Percentiles rank a stretch among this genome's conserved stretches.
These are phyloP conservation scores for Leccinum uliginosum DNA, from an alignment of 768 basidiomycete species.

Conservation along the genomic window DNA sequence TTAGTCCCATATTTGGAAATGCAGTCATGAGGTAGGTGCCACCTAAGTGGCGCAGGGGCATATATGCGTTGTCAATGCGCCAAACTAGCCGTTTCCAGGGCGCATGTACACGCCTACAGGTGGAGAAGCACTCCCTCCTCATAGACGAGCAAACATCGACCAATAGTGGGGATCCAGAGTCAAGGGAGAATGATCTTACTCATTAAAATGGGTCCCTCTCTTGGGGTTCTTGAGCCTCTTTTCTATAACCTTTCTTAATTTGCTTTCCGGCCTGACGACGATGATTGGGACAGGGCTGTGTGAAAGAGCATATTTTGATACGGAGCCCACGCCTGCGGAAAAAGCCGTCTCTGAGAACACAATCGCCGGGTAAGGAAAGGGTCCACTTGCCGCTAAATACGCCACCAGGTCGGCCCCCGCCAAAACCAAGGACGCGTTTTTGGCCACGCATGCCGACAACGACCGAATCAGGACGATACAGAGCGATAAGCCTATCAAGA, in stretches of 20 bases:
- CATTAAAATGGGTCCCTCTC: slow-evolving; percentile 78
- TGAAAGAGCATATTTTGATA: slow-evolving; percentile 73
- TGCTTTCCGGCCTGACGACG: slow-evolving; percentile 87
- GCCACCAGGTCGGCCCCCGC: slow-evolving; percentile 25
- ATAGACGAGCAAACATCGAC: neutral
- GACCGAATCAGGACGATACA: slow-evolving; percentile 88
- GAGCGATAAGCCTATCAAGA: slow-evolving; percentile 86
- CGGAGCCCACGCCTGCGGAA: slow-evolving; percentile 59
- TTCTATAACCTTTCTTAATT: slow-evolving; percentile 78
- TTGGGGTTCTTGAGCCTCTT: slow-evolving; percentile 89
- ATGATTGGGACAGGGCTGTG: slow-evolving; percentile 96
- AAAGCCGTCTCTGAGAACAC: slow-evolving; percentile 12
- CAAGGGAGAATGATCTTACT: slow-evolving; percentile 30
- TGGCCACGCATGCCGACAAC: slow-evolving; percentile 89
- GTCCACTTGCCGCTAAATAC: slow-evolving; percentile 22
- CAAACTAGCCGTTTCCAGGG: neutral
- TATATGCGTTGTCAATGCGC: neutral
- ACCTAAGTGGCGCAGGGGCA: neutral
- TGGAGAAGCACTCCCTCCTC: neutral
- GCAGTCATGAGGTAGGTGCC: neutral
- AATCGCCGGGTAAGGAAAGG: neutral
- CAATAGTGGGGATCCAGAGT: neutral
- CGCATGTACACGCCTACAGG: neutral
- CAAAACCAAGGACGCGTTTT: slow-evolving; percentile 45
- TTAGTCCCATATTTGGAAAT: slow-evolving; percentile 5